Percentiles rank a stretch among this genome's conserved stretches.
phyloP scores from a whole-genome alignment of 164 flowering plant species.

The Piper longum region DNA sequence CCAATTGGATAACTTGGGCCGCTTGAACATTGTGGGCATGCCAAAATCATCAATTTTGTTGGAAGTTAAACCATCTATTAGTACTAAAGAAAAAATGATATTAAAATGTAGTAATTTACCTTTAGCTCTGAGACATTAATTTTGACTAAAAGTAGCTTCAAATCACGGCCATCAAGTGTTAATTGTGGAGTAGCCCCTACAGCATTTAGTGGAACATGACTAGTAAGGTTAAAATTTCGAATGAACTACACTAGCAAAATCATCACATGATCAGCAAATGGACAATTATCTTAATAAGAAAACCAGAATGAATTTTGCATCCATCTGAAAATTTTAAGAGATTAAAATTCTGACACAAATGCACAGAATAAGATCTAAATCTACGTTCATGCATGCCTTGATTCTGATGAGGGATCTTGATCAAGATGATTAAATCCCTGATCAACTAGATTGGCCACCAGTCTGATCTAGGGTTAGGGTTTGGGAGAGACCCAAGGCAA shows the following conservation, averaged over 20 bases:
- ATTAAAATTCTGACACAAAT: background rate
- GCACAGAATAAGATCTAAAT: too few relatives aligned
- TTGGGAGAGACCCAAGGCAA: too few relatives aligned
- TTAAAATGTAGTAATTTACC: constrained; percentile 25
- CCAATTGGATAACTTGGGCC: background rate
- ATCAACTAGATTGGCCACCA: too few relatives aligned
- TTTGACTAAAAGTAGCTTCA: constrained; percentile 58
- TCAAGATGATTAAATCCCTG: too few relatives aligned
- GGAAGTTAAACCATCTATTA: background rate
- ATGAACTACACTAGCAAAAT: background rate
- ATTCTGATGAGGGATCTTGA: too few relatives aligned
- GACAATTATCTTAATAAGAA: background rate
- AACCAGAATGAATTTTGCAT: background rate
- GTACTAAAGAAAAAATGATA: background rate
- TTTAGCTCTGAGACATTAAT: constrained; percentile 49
- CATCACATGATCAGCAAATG: background rate
- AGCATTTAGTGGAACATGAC: background rate
- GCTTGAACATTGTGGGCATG: background rate
- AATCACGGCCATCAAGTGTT: constrained; percentile 61
- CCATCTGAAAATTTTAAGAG: background rate
- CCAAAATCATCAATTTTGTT: constrained; percentile 14
- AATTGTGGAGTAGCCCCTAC: constrained; percentile 57
- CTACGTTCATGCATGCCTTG: too few relatives aligned
- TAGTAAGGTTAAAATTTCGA: background rate
- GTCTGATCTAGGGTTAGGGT: too few relatives aligned